Percentiles rank a stretch among this genome's conserved stretches.
Evolutionary conservation across 345 rosid species (phyloP).

Genomic region (Salix exigua): DNA sequence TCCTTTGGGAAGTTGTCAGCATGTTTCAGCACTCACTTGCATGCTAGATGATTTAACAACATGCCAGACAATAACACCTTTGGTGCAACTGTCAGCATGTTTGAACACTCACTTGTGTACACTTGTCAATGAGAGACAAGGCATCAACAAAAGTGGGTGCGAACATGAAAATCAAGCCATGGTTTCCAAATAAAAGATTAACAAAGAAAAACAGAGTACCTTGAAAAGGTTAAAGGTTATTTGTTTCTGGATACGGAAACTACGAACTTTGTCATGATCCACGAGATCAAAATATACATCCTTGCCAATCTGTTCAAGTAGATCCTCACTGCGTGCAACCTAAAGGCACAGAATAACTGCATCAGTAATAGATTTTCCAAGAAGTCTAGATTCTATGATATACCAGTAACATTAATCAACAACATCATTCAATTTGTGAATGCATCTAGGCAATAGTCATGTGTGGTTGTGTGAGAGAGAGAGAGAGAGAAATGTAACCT

Average conservation of each 20-base stretch:
- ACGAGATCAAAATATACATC: conserved; percentile 20
- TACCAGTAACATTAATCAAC: not conserved
- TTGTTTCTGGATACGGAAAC: conserved; percentile 88
- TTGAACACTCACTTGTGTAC: not conserved
- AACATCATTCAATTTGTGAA: not conserved
- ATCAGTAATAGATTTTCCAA: not conserved
- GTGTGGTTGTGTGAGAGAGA: not conserved
- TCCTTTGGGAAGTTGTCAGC: not conserved
- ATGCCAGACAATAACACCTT: not conserved
- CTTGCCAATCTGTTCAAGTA: conserved; percentile 58
- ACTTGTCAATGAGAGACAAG: not conserved
- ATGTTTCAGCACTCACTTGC: not conserved
- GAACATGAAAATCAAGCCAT: not conserved
- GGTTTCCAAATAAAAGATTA: not conserved
- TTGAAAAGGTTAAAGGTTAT: conserved; percentile 70
- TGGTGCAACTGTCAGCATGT: not conserved
- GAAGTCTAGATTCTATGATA: not conserved
- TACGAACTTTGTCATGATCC: conserved; percentile 85
- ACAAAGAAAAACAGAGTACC: conserved; percentile 34
- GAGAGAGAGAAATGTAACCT: conserved; percentile 39
- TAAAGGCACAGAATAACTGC: conserved; percentile 6
- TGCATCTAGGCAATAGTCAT: not conserved
- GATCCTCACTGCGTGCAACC: conserved; percentile 45
- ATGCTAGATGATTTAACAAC: not conserved
- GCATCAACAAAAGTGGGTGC: not conserved